These are phyloP conservation scores for Bjerkandera adusta DNA, from an alignment of 1,284 basidiomycete species.

Conservation along the genomic window DNA sequence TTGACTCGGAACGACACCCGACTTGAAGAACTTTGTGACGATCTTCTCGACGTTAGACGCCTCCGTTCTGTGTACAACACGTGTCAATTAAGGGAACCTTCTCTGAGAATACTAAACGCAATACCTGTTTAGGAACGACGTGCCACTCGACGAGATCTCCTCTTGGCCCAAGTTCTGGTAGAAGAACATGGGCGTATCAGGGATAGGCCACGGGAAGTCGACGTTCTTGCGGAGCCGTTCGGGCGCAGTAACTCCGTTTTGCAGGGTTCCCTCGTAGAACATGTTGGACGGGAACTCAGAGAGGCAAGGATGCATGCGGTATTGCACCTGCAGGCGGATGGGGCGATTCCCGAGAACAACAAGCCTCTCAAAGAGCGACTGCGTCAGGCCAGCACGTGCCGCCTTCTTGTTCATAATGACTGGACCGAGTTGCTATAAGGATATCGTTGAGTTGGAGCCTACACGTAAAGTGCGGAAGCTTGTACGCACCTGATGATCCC, in stretches of 20 bases:
- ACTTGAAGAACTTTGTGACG: conserved; percentile 99
- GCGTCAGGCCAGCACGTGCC: conserved; percentile 93
- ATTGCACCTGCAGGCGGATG: conserved; percentile 98
- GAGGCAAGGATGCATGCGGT: conserved; percentile 99
- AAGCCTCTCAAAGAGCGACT: conserved; percentile 96
- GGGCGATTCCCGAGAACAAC: conserved; percentile 95
- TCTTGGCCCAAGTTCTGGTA: conserved; percentile 99
- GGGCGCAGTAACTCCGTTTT: conserved; percentile 99
- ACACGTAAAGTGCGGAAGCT: conserved; percentile 10
- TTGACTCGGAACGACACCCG: conserved; percentile 91
- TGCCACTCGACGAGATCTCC: conserved; percentile 97
- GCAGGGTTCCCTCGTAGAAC: conserved; percentile 99
- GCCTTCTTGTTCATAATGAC: conserved; percentile 99
- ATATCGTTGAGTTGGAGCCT: conserved; percentile 6
- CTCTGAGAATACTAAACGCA: conserved; percentile 20
- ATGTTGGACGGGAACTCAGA: conserved; percentile 99
- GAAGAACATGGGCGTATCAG: conserved; percentile 99
- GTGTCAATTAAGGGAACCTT: conserved; percentile 16
- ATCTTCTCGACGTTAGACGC: conserved; percentile 99
- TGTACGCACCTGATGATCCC: conserved; percentile 81
- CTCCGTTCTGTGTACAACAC: conserved; percentile 72
- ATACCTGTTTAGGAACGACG: conserved; percentile 94
- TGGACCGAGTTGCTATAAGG: conserved; percentile 84
- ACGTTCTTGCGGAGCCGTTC: conserved; percentile 96
- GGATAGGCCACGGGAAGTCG: conserved; percentile 98